These are phyloP conservation scores for Petunia axillaris DNA, from an alignment of 257 asterid species.

Conservation along the genomic window DNA sequence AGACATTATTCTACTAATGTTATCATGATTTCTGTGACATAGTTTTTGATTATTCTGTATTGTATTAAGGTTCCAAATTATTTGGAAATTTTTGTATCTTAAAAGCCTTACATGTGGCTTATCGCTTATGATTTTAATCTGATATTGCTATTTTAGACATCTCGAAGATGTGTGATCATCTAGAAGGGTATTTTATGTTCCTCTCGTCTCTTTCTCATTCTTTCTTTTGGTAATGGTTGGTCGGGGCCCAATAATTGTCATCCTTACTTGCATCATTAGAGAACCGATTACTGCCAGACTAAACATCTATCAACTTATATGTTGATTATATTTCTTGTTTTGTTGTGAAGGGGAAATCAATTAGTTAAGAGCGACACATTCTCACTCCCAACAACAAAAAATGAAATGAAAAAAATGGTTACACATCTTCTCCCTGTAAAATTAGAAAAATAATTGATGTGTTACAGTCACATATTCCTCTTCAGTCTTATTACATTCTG, in stretches of 20 bases:
- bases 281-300: not conserved
- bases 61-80: not conserved
- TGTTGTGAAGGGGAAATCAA: not conserved
- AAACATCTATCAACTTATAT: not conserved
- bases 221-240: not conserved
- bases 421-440: not conserved
- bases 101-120: not conserved
- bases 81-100: not conserved
- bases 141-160: not conserved
- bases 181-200: not conserved
- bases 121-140: not conserved
- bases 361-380: not conserved
- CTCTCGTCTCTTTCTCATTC: not conserved
- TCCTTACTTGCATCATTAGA: constrained; percentile 2
- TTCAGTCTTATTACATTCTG: not conserved
- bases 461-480: not conserved
- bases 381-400: not conserved
- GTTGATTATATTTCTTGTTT: not conserved
- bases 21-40: not conserved
- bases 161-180: not conserved
- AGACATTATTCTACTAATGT: not conserved
- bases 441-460: not conserved
- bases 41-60: not conserved
- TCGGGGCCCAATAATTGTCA: not conserved
- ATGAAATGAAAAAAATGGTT: constrained; percentile 6